These are phyloP conservation scores for Cryomyces antarcticus DNA, from an alignment of 495 filamentous ascomycete species.

Conservation along the genomic window DNA sequence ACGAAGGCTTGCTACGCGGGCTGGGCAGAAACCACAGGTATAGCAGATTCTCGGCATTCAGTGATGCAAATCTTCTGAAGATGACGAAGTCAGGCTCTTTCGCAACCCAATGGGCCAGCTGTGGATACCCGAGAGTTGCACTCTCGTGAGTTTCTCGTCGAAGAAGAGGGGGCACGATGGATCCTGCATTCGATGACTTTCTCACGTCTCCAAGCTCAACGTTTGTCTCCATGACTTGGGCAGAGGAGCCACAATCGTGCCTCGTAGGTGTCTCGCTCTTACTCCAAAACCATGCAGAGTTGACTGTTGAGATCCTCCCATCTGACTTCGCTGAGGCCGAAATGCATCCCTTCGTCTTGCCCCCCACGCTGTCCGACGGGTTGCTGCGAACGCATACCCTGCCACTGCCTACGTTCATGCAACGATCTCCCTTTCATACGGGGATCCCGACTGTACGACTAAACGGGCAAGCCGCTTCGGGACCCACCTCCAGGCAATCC, in stretches of 20 bases:
- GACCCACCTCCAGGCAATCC: no score
- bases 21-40: no score
- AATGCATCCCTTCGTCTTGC: background rate
- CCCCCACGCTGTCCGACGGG: no score
- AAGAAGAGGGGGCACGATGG: background rate
- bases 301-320: background rate
- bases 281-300: background rate
- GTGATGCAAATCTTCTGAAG: conserved; percentile 15
- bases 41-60: conserved; percentile 18
- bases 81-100: conserved; percentile 4
- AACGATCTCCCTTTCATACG: no score
- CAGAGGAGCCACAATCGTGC: no score
- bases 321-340: background rate
- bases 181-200: background rate
- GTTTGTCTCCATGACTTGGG: no score
- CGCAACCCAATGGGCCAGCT: conserved; percentile 1
- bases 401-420: no score
- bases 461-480: no score
- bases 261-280: background rate
- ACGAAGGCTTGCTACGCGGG: no score
- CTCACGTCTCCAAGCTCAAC: no score
- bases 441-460: no score
- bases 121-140: conserved; percentile 2
- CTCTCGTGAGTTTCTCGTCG: background rate
- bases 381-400: no score